Conservation (phyloP, 352 stramenopile genomes). For the Phytophthora megakarya region DNA sequence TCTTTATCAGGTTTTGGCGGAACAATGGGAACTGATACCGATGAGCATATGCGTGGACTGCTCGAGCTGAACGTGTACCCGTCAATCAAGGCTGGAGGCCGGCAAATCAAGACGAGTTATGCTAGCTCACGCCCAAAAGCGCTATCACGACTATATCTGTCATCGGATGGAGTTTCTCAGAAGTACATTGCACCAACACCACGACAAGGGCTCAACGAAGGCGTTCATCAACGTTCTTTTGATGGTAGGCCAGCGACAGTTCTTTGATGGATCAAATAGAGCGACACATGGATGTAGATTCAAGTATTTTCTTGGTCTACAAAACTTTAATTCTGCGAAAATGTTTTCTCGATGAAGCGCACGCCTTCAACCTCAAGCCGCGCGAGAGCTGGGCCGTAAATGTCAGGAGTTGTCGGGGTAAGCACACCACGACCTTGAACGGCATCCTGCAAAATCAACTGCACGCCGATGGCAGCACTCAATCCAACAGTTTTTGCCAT, state of each 20-base stretch:
- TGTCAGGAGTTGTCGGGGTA: conserved; percentile 89
- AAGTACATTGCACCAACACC: conserved; percentile 63
- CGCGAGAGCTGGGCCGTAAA: conserved; percentile 89
- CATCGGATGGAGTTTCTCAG: conserved; percentile 75
- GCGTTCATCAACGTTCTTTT: conserved; percentile 19
- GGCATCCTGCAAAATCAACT: conserved; percentile 93
- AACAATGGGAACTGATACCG: conserved; percentile 26
- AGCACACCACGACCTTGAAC: conserved; percentile 85
- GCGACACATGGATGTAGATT: conserved; percentile 4
- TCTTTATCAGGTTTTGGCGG: conserved; percentile 32
- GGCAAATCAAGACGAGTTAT: conserved; percentile 72
- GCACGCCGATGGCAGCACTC: conserved; percentile 92
- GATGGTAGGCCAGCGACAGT: conserved; percentile 40
- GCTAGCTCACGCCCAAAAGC: conserved; percentile 51
- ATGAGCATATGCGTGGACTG: conserved; percentile 50
- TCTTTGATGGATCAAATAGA: conserved; percentile 20
- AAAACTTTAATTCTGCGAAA: conserved; percentile 39
- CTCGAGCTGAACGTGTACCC: conserved; percentile 68
- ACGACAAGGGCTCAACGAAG: conserved; percentile 19
- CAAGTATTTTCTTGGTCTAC: background rate
- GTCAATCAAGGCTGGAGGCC: conserved; percentile 46
- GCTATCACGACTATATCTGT: conserved; percentile 67
- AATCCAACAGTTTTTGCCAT: conserved; percentile 97
- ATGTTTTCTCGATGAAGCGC: conserved; percentile 85
- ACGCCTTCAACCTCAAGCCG: conserved; percentile 88